Evolutionary conservation across 2,329 filamentous ascomycete species (phyloP), one percentile per base, ranked within the genome.

Genomic region (Arthrobotrys conoides): DNA sequence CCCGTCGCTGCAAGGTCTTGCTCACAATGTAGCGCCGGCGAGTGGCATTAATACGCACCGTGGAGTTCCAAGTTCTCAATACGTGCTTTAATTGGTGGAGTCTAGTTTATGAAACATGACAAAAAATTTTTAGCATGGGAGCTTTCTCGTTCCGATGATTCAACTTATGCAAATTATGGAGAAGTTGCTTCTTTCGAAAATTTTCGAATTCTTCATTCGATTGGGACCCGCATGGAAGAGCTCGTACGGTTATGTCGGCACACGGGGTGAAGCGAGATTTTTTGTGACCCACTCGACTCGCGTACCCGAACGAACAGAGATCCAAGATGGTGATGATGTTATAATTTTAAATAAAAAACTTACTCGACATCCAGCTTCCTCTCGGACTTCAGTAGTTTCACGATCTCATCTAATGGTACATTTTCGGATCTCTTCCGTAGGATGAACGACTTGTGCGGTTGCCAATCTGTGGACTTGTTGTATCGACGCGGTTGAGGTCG

Each of bases 11-110:
- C 30, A 68, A 18, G 27, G 67, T 63, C 63, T 77, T 71, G 61
- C 61, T 71, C 30, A 77, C 67, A n/a, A 77, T 77, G 57, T 67
- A 77, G 33, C 73, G 73, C 66, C 73, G 66, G 61, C 71, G 73
- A 30, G 67, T 55, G 8, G 73, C 73, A 71, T 67, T 77, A 44
- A 77, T 77, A 14, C 73, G 73, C 49, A 77, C 73, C 4, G 73
- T 77, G 49, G 61, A 65, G 24, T 77, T 77, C 73, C 73, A 77
- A 16, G 67, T 67, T 14, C 73, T 53, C 67, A 77, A 67, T 20
- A 71, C 73, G 51, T 77, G 73, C 65, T 77, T 77, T 64, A 77
- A 71, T 67, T 77, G 73, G 61, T 77, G 73, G 51, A 77, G 59
- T 36, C 73, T 77, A 59, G 30, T 38, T n/a, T 38, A 41, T 27